Evolutionary conservation across 176 grass and related monocot genomes (phyloP).

Genomic region (Aegilops sharonensis): DNA sequence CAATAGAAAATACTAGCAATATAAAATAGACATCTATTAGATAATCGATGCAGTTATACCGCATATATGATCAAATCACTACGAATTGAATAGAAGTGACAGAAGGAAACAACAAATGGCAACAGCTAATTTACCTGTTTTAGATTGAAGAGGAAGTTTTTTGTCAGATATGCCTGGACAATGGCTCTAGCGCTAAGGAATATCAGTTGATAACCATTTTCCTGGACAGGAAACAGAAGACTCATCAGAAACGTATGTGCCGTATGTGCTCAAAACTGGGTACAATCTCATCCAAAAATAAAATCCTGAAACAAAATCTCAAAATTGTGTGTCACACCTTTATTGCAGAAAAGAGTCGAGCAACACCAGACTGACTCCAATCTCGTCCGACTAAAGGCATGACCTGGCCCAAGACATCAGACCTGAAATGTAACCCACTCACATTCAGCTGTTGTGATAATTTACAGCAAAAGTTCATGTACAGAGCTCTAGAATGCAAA

Average conservation of each 20-base stretch:
- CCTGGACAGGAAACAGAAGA: slow-evolving; percentile 52
- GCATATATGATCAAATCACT: slow-evolving; percentile 7
- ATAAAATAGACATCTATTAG: slow-evolving; percentile 17
- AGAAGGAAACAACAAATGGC: background rate
- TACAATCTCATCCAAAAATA: background rate
- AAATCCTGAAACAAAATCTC: background rate
- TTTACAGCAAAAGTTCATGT: background rate
- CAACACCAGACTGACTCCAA: slow-evolving; percentile 96
- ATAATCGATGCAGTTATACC: background rate
- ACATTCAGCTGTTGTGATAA: background rate
- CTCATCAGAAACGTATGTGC: background rate
- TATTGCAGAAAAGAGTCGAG: slow-evolving; percentile 93
- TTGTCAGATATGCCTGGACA: slow-evolving; percentile 96
- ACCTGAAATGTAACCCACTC: slow-evolving; percentile 51
- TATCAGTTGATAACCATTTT: slow-evolving; percentile 98
- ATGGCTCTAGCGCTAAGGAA: slow-evolving; percentile 99
- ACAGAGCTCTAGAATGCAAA: background rate
- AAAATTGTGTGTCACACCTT: slow-evolving; percentile 47
- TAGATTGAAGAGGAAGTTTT: slow-evolving; percentile 94
- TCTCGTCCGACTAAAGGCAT: slow-evolving; percentile 98
- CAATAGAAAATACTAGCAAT: background rate
- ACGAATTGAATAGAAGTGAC: background rate
- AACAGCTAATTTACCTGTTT: slow-evolving; percentile 67
- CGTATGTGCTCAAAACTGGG: slow-evolving; percentile 2
- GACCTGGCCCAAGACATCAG: slow-evolving; percentile 96